Percentiles rank a stretch among this genome's conserved stretches.
Evolutionary conservation across 2,329 filamentous ascomycete species (phyloP).

Genomic region (Raffaelea ambrosiae): DNA sequence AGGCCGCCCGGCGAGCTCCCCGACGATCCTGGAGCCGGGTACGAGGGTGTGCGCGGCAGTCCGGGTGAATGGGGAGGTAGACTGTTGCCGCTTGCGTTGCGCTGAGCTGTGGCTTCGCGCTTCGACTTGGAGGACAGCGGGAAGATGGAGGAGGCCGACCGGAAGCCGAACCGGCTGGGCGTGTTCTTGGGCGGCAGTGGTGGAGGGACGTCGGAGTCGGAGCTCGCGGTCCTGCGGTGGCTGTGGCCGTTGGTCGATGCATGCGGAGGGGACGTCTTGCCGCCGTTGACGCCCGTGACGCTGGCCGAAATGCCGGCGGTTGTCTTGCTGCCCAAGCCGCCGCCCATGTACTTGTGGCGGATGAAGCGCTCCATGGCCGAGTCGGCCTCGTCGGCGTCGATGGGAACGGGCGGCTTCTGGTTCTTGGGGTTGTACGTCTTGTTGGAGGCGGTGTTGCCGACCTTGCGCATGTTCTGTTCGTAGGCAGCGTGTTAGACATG

Average conservation of each 20-base stretch:
- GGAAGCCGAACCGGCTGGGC: conserved; percentile 51
- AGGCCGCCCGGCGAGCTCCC: conserved; percentile 24
- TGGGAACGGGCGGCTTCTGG: conserved; percentile 71
- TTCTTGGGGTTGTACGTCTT: conserved; percentile 82
- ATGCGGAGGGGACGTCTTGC: conserved; percentile 8
- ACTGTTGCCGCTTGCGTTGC: conserved; percentile 8
- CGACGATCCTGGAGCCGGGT: conserved; percentile 12
- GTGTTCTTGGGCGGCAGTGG: conserved; percentile 57
- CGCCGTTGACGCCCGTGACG: too few species aligned
- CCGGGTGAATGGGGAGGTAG: conserved; percentile 19
- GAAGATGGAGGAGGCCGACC: conserved; percentile 59
- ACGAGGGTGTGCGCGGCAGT: conserved; percentile 11
- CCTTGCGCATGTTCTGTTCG: conserved; percentile 86
- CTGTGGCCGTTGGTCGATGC: not conserved
- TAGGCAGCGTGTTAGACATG: not conserved
- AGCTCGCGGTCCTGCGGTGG: conserved; percentile 33
- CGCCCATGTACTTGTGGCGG: conserved; percentile 80
- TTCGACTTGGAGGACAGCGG: conserved; percentile 53
- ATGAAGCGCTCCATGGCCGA: conserved; percentile 94
- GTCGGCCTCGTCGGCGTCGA: conserved; percentile 88
- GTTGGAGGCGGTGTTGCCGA: conserved; percentile 82
- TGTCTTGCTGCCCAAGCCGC: conserved; percentile 18
- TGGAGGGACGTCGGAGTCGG: conserved; percentile 49
- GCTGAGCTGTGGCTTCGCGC: conserved; percentile 32
- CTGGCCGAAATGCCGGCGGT: not conserved